Evolutionary conservation across 2,329 filamentous ascomycete species (phyloP).

Genomic region (Cladobotryum protrusum): DNA sequence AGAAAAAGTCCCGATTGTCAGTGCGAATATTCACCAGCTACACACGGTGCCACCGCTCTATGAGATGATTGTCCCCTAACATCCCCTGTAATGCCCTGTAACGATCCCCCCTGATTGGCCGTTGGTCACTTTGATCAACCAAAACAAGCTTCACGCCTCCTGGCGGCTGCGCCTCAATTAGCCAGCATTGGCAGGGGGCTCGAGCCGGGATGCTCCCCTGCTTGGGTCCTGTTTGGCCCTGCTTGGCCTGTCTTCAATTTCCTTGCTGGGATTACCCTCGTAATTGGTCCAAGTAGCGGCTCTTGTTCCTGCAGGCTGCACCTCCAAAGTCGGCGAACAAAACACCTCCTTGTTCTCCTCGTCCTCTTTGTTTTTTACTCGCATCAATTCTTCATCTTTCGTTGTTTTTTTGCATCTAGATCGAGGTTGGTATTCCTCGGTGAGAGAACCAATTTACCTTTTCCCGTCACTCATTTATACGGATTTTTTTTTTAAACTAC

Average conservation of each 20-base stretch:
- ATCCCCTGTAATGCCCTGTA: constrained; percentile 2
- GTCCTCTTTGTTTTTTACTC: not conserved
- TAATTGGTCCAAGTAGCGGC: no score
- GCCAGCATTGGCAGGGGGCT: not conserved
- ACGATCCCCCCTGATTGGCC: constrained; percentile 8
- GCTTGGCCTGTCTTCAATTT: not conserved
- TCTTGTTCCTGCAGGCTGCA: no score
- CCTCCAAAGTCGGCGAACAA: constrained; percentile 1
- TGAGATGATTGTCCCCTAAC: not conserved
- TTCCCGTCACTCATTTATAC: constrained; percentile 27
- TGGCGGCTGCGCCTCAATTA: constrained; percentile 10
- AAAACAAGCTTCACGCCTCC: constrained; percentile 6
- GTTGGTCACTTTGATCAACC: constrained; percentile 1
- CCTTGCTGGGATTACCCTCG: no score
- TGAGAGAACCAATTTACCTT: constrained; percentile 15
- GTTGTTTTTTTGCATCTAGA: constrained; percentile 13
- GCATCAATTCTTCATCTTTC: constrained; percentile 6
- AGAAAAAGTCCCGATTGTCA: no score
- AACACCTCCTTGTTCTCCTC: constrained; percentile 8
- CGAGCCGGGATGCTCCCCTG: constrained; percentile 3
- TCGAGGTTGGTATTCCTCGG: constrained; percentile 18
- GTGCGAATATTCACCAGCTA: no score
- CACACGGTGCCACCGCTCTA: no score
- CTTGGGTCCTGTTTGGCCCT: constrained; percentile 3
- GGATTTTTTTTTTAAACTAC: constrained; percentile 6